These are phyloP conservation scores for Annulohypoxylon nitens DNA, from an alignment of 495 filamentous ascomycete genomes.

Conservation along the genomic window DNA sequence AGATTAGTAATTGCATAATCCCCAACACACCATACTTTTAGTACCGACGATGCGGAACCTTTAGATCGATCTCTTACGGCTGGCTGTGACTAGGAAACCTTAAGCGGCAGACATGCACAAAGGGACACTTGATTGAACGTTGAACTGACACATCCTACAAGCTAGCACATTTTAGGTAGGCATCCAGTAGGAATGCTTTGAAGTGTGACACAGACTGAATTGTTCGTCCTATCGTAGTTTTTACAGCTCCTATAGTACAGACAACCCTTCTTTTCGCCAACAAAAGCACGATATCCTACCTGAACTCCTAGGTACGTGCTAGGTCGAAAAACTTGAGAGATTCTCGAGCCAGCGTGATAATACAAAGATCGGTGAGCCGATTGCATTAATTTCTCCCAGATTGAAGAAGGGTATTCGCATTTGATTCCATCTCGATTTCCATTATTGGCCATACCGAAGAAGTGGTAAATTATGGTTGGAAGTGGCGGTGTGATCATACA, in stretches of 20 bases:
- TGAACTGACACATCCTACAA: not conserved
- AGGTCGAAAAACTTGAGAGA: not conserved
- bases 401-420: not conserved
- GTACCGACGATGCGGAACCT: not conserved
- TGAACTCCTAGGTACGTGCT: conserved; percentile 3
- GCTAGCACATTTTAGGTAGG: not conserved
- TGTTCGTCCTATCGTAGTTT: not conserved
- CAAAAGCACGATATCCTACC: conserved; percentile 8
- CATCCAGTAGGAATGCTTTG: too few relatives aligned
- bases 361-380: conserved; percentile 9
- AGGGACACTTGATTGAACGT: not conserved
- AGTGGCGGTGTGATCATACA: conserved; percentile 26
- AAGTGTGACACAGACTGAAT: conserved; percentile 1
- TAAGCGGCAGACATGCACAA: not conserved
- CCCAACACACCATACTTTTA: not conserved
- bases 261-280: not conserved
- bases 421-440: not conserved
- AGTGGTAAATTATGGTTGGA: not conserved
- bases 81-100: not conserved
- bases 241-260: conserved; percentile 24
- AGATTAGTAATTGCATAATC: conserved; percentile 19
- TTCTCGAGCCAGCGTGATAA: not conserved
- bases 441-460: not conserved
- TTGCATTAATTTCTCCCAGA: not conserved
- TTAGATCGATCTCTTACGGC: not conserved